These are phyloP conservation scores for Sanguinoderma infundibulare DNA, from an alignment of 1,284 basidiomycete species.

Conservation along the genomic window DNA sequence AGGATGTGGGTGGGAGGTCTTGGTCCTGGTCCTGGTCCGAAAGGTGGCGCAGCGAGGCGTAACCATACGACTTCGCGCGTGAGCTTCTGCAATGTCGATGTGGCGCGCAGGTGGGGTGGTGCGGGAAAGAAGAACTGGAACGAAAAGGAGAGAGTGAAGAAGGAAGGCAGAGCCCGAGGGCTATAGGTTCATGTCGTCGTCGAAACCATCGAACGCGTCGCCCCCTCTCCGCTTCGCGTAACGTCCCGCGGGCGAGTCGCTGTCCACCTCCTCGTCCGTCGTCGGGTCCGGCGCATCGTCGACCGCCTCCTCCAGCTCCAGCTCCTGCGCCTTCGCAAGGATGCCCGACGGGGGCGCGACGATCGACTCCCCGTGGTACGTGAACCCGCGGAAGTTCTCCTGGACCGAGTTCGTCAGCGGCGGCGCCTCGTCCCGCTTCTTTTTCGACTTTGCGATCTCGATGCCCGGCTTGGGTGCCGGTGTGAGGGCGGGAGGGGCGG, in stretches of 20 bases:
- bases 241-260: constrained; percentile 62
- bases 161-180: too few species aligned
- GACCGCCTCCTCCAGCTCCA: constrained; percentile 45
- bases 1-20: neutral
- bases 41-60: neutral
- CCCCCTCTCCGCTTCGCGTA: constrained; percentile 64
- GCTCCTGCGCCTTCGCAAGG: constrained; percentile 43
- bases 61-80: neutral
- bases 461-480: constrained; percentile 55
- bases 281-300: constrained; percentile 52
- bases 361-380: constrained; percentile 81
- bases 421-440: constrained; percentile 44
- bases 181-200: constrained; percentile 39
- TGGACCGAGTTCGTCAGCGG: constrained; percentile 88
- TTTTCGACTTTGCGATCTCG: constrained; percentile 56
- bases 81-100: neutral
- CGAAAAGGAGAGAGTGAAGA: constrained; percentile 3
- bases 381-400: constrained; percentile 94
- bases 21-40: neutral
- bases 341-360: constrained; percentile 58
- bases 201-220: constrained; percentile 45
- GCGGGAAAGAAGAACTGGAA: neutral
- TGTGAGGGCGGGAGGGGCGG: constrained; percentile 21
- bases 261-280: constrained; percentile 72
- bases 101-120: too few species aligned